A percentile compares a stretch with the other conserved stretches of the same genome.
Conservation (phyloP, 192 early-diverging fungal species). For the Endogone sp. region DNA sequence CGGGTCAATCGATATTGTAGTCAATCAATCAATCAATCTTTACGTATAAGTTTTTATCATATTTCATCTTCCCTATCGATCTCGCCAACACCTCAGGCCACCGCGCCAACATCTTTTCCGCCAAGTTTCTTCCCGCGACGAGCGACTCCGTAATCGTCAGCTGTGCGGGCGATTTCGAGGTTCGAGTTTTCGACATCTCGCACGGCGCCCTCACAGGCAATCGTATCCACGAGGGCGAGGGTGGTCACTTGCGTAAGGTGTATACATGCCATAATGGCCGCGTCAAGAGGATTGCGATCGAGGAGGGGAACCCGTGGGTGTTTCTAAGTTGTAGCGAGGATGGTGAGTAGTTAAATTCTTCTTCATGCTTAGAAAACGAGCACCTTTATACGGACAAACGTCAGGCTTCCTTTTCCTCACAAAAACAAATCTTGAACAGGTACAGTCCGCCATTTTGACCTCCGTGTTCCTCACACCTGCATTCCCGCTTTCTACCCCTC, state of each 20-base stretch:
- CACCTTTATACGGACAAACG: neutral
- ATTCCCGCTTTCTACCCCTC: constrained; percentile 7
- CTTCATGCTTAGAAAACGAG: neutral
- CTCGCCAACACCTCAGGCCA: constrained; percentile 46
- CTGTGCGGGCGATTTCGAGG: constrained; percentile 54
- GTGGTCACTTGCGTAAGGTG: constrained; percentile 32
- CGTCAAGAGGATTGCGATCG: constrained; percentile 44
- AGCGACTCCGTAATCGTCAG: constrained; percentile 54
- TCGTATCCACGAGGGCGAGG: neutral
- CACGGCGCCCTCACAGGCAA: neutral
- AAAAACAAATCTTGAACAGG: neutral
- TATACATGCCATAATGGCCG: constrained; percentile 44
- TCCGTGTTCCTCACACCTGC: constrained; percentile 40
- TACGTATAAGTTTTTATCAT: neutral
- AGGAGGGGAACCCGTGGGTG: constrained; percentile 41
- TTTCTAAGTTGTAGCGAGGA: constrained; percentile 60
- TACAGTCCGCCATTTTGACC: constrained; percentile 51
- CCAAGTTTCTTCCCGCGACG: constrained; percentile 59
- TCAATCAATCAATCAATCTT: neutral
- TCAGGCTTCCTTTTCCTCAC: neutral
- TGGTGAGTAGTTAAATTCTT: constrained; percentile 24
- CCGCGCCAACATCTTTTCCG: constrained; percentile 73
- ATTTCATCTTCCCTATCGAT: constrained; percentile 13
- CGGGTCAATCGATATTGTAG: neutral
- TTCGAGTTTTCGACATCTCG: constrained; percentile 28